Base-by-base conservation (phyloP, 2,329 filamentous ascomycete species). In the Apiospora saccharicola region DNA sequence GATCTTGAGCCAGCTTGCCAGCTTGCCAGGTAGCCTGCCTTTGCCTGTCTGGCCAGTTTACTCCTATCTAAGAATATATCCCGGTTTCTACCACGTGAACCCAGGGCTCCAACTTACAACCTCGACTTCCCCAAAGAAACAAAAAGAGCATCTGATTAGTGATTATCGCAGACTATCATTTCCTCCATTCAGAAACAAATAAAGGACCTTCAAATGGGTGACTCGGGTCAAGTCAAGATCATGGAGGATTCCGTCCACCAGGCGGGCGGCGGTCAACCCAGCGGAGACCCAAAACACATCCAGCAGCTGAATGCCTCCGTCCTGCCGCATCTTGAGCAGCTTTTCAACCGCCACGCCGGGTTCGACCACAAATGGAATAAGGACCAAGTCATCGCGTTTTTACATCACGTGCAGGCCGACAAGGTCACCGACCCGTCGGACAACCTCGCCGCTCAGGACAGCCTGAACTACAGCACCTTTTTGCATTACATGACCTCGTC, bases 401-500 rank as follows among this genome's bases (percentile, higher is more conserved):
- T 88, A 64, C 79, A 82, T 69, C 81, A 84, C 61, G 81, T 85
- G 34, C 88, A 90, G 78, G 82, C 80, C 51, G 84, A 85, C 49
- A 76, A 77, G 26, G 78, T 79, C 26, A 78, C 77, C 14, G 77
- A 79, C 19, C 69, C 76, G 37, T 76, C 77, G 3, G 80, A 75
- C 46, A 73, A 83, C 26, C 80, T 80, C 51, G 79, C 81, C 5
- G 71, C 77, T 44, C 75, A 74, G 19, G 81, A 82, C 19, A 77
- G 78, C 34, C 79, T 89, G 75, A 86, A 87, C 72, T 82, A 89
- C 64, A 77, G 81, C 64, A 83, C 78, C 71, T 90, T 90, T 76
- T 77, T 90, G 41, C 76, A 77, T n/a, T 90, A 89, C 81, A 90
- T 91, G 86, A 85, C 85, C 3, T 90, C 88, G 37, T 74, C 84